Conservation (phyloP, 164 flowering plant species). For the Saururus chinensis region DNA sequence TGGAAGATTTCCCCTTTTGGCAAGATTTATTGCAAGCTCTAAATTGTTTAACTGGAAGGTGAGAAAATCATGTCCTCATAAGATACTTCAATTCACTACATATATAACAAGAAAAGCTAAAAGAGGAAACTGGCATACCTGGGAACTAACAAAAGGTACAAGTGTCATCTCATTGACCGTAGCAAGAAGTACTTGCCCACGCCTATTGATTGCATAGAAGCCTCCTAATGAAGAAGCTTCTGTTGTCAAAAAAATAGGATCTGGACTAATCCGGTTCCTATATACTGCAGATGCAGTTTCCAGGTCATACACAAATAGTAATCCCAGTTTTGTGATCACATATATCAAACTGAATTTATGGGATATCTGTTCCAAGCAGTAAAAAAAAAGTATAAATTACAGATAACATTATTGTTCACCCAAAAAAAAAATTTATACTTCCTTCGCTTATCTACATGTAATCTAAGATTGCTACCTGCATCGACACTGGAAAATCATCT, state of each 20-base stretch:
- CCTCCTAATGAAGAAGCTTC: constrained; percentile 95
- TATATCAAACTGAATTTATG: constrained; percentile 79
- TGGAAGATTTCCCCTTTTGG: constrained; percentile 22
- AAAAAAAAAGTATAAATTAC: constrained; percentile 3
- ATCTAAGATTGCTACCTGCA: constrained; percentile 61
- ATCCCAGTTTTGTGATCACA: constrained; percentile 97
- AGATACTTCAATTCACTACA: too few species aligned
- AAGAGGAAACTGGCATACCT: constrained; percentile 30
- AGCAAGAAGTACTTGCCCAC: constrained; percentile 94
- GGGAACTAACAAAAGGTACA: constrained; percentile 94
- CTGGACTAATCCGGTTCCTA: constrained; percentile 96
- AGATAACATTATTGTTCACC: too few species aligned
- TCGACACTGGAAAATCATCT: constrained; percentile 97
- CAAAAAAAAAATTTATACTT: too few species aligned
- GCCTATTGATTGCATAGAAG: constrained; percentile 91
- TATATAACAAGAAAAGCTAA: too few species aligned
- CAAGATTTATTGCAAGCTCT: constrained; percentile 30
- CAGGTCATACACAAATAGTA: constrained; percentile 90
- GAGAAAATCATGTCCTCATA: neutral
- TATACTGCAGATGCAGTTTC: constrained; percentile 95
- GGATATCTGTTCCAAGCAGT: constrained; percentile 61
- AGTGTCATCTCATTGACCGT: constrained; percentile 92
- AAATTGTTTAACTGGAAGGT: constrained; percentile 72
- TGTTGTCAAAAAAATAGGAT: constrained; percentile 92
- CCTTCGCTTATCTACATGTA: neutral